Evolutionary conservation across 345 rosid genomes (phyloP), one percentile per base, ranked within the genome.

Genomic region (Salix arbutifolia): DNA sequence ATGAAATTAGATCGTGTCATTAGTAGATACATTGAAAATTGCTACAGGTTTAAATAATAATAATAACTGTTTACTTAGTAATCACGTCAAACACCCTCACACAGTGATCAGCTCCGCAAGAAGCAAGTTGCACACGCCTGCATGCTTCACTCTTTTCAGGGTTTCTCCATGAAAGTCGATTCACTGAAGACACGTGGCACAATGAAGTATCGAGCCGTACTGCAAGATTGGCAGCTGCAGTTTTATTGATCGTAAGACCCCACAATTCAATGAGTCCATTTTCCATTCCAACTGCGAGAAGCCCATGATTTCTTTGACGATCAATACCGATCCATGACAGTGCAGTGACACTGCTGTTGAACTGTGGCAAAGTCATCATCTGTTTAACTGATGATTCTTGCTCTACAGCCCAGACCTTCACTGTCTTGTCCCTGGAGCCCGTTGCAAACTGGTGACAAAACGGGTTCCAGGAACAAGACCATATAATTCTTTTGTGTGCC

Each of bases 401-500:
- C 76, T 87, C 90, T 6, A 90, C 82, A 11, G 88, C 86, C 99
- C 97, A 96, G 77, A 96, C 87, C 85, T 96, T 93, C 79, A 96
- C 97, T 2, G 94, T 91, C 85, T 90, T 96, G 83, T 96, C 97
- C 79, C 98, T 91, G 35, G 99, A 96, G 53, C 94, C 96, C 12
- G 98, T 96, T 71, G 97, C 92, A 69, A 93, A 93, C 71, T 93
- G 94, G 69, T 88, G 92, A 72, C 94, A 90, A 70, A 84, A 92
- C 46, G 98, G 99, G 81, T 92, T 93, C 99, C 99, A 96, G 52
- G 96, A 85, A 85, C 97, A 96, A 37, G 99, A 84, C 99, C 99
- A 93, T 81, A 96, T 96, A 80, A 96, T 93, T 84, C 99, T 88
- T 85, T 96, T 90, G 88, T 93, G 99, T 26, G 92, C 98, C 84